phyloP scores from a whole-genome alignment of 139 green algal species.

The Nannochloris sp. region DNA sequence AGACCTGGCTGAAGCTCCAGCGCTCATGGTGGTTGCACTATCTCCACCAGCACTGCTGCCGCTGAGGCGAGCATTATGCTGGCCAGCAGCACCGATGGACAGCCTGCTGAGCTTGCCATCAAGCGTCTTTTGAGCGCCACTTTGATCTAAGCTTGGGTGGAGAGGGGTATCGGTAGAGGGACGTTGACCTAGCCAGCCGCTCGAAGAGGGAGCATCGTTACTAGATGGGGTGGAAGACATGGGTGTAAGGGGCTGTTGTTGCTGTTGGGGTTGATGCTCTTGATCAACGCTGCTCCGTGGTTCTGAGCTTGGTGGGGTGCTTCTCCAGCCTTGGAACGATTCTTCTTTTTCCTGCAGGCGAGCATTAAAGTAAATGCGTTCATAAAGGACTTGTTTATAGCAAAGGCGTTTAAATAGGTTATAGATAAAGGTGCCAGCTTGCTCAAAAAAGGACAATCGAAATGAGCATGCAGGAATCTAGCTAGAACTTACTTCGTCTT shows the following conservation, averaged over 20 bases:
- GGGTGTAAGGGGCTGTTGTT: not conserved
- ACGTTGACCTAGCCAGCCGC: not conserved
- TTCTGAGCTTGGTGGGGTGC: not conserved
- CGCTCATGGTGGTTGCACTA: not conserved
- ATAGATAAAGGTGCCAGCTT: too few species aligned
- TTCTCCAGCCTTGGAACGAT: not conserved
- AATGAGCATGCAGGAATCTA: too few species aligned
- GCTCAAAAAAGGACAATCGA: too few species aligned
- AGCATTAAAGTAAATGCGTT: too few species aligned
- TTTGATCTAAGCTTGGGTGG: not conserved
- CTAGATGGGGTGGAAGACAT: not conserved
- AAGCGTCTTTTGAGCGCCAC: too few species aligned
- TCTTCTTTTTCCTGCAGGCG: slow-evolving; percentile 1
- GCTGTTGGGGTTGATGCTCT: not conserved
- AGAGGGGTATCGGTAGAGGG: slow-evolving; percentile 5
- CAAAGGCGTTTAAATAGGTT: too few species aligned
- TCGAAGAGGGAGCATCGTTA: not conserved
- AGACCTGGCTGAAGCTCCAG: slow-evolving; percentile 1
- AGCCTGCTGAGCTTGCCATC: not conserved
- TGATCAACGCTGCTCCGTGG: not conserved
- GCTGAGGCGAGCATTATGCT: not conserved
- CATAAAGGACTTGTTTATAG: too few species aligned
- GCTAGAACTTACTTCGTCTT: too few species aligned
- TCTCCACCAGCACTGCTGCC: not conserved
- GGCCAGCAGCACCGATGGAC: not conserved